phyloP scores from a whole-genome alignment of 768 basidiomycete genomes.

The Tricholoma terreum region DNA sequence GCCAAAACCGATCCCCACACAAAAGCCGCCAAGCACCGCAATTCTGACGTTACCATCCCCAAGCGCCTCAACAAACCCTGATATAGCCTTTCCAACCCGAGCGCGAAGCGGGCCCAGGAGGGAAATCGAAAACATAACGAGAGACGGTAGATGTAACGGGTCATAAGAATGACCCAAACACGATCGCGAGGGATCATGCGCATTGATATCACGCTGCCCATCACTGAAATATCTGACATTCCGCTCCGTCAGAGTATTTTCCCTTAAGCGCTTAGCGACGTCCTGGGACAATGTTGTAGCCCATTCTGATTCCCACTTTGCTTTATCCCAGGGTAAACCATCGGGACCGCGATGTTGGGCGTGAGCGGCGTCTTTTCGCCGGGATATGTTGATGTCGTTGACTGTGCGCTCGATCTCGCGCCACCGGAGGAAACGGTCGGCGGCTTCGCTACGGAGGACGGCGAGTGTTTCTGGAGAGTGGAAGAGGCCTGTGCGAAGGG shows the following conservation, averaged over 20 bases:
- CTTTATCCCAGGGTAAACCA: slow-evolving; percentile 52
- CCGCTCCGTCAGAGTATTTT: slow-evolving; percentile 29
- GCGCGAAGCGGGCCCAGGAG: slow-evolving; percentile 46
- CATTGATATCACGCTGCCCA: background rate
- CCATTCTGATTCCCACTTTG: slow-evolving; percentile 68
- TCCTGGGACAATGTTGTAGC: slow-evolving; percentile 57
- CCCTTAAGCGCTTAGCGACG: slow-evolving; percentile 49
- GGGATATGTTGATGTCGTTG: slow-evolving; percentile 35
- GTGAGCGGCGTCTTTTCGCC: slow-evolving; percentile 20
- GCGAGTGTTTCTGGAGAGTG: slow-evolving; percentile 60
- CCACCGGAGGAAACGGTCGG: slow-evolving; percentile 71
- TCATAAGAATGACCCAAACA: slow-evolving; percentile 37
- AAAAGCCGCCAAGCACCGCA: slow-evolving; percentile 38
- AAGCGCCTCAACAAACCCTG: slow-evolving; percentile 17
- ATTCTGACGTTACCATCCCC: slow-evolving; percentile 27
- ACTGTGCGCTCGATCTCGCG: slow-evolving; percentile 63
- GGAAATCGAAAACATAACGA: slow-evolving; percentile 59
- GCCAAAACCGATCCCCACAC: slow-evolving; percentile 38
- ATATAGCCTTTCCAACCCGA: slow-evolving; percentile 23
- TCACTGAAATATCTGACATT: slow-evolving; percentile 2
- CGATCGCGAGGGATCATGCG: slow-evolving; percentile 5
- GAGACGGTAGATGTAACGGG: slow-evolving; percentile 64
- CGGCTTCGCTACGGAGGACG: slow-evolving; percentile 57
- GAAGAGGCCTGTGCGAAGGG: slow-evolving; percentile 60
- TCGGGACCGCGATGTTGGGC: slow-evolving; percentile 10